Evolutionary conservation across 2,329 filamentous ascomycete species (phyloP), one percentile per base, ranked within the genome.

Genomic region (Didymella segeticola): DNA sequence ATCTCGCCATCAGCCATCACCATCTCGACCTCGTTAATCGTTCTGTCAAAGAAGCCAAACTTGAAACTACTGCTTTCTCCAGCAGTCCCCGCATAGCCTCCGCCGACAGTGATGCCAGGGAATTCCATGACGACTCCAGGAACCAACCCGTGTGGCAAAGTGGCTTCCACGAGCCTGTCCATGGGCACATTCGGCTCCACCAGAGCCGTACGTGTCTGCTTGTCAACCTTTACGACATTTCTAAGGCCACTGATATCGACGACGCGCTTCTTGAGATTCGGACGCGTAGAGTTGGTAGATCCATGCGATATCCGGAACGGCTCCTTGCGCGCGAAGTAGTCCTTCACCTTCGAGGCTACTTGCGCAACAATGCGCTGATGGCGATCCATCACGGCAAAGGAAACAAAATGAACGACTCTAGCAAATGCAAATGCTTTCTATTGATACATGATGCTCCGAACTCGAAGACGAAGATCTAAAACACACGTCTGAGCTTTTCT

Each of bases 291-390:
- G 76, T 90, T 91, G 22, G 89, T 91, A 0, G 87, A 86, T 56
- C 89, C 89, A 74, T 92, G 89, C 63, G 86, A 89, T 68, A 92
- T 87, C n/a, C 88, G 82, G 73, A 90, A 92, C 2, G 87, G 83
- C 67, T 82, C 75, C 48, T 80, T 75, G 37, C 77, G 77, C 11
- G 77, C 71, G 66, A 84, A 78, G 69, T 83, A 85, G 11, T 73
- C 64, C 43, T 75, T 75, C 39, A 84, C 79, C 47, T 71, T 75
- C 4, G 72, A 68, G 6, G 81, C 76, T 26, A 84, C 79, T 37
- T 67, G 61, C 25, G 76, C 65, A 22, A 84, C 80, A 19, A 75
- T 71, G 47, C 72, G 66, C 47, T 76, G 67, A 61, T 83, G 78
- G 19, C 69, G 66, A 17, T 76, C 71, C 73, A 78, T 74, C 15